Evolutionary conservation across 257 asterid genomes (phyloP).

Genomic region (Oldenlandia corymbosa): DNA sequence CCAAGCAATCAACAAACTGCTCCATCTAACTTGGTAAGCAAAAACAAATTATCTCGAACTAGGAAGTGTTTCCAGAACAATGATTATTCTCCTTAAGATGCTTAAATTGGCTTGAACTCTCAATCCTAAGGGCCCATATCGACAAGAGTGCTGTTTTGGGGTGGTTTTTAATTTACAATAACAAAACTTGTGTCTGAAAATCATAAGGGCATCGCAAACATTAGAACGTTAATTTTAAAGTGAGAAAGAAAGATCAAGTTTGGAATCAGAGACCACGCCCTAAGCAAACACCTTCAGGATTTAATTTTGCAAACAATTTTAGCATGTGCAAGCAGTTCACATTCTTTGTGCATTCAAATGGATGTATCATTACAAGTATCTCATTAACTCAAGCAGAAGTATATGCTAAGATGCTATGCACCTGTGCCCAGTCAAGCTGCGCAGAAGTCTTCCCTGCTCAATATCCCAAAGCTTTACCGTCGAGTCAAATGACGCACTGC

Average conservation of each 20-base stretch:
- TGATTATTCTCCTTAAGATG: background rate
- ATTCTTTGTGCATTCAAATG: background rate
- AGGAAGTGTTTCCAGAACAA: too few species aligned
- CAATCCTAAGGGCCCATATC: too few species aligned
- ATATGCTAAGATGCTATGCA: constrained; percentile 3
- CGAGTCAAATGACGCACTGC: constrained; percentile 36
- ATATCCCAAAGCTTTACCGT: constrained; percentile 34
- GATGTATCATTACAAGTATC: background rate
- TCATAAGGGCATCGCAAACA: too few species aligned
- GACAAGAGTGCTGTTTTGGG: too few species aligned
- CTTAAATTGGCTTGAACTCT: too few species aligned
- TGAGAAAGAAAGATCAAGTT: too few species aligned
- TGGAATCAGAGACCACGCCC: too few species aligned
- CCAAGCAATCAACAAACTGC: background rate
- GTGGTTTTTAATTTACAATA: too few species aligned
- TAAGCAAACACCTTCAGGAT: background rate
- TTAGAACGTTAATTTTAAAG: too few species aligned
- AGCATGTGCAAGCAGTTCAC: background rate
- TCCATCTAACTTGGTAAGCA: background rate
- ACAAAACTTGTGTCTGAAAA: too few species aligned
- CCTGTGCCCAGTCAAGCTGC: constrained; percentile 33
- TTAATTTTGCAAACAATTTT: background rate
- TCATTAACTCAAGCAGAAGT: background rate
- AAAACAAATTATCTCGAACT: too few species aligned
- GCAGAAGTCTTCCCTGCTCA: constrained; percentile 19